Evolutionary conservation across 495 filamentous ascomycete species (phyloP), one percentile per base, ranked within the genome.

Genomic region (Penicillium manginii): DNA sequence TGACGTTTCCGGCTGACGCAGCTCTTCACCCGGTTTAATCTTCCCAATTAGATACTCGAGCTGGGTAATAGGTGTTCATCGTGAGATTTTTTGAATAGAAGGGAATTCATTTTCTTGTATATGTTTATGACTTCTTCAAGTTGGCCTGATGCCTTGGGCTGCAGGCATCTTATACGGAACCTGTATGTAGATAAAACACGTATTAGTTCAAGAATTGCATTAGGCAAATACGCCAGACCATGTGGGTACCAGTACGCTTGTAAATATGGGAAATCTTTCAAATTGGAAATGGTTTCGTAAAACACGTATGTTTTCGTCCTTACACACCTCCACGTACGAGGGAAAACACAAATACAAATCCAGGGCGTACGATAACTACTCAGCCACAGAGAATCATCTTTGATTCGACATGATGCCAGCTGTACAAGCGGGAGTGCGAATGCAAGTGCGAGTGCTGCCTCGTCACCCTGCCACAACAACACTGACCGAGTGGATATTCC

Each of bases 1-100:
- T 69, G 66, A 69, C 66, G 66, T 64, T 61, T 69, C 7, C 45
- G 5, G 64, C 58, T 69, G 62, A 69, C 66, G 66, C 66, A 69
- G 56, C 61, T 33, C 37, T 18, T 43, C 19, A n/a, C 17, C 17
- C 40, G 40, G 17, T 37, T 42, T 8, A 8, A 29, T 7, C 9
- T 43, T 43, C 40, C 40, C 17, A 43, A n/a, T 6, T 3, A 2
- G 15, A 43, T 43, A 18, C 17, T 43, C 2, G 40, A 43, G 40
- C 40, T n/a, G 40, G 40, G 40, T 19, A 43, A 19, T 8, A n/a
- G 35, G 11, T 37, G 35, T 11, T 8, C 9, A 29, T 29, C 9
- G 26, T 7, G 26, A 29, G 9, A 8, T 7, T 29, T 8, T 5
- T 29, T 29, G 6, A 8, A 8, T 29, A 29, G 26, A 29, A 29